Base-by-base conservation (phyloP, 106 monocot genomes). In the Dioscorea alata region DNA sequence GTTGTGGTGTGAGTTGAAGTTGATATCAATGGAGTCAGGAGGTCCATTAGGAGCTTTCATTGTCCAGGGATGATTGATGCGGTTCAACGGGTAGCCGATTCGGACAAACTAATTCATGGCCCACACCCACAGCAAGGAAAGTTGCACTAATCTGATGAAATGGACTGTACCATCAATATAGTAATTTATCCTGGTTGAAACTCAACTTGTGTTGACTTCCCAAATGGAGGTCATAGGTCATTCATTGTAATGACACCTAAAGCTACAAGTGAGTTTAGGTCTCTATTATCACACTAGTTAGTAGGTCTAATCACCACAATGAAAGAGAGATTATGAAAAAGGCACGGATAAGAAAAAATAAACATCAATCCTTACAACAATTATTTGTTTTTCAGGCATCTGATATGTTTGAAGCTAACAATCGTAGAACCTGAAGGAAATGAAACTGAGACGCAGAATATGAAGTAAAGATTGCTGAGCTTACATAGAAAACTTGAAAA, bases 71-170 rank as follows among this genome's bases (percentile, higher is more conserved):
- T 50, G 66, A 66, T 50, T 50, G 66, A 49, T 13, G 49, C 18
- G 13, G 49, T 2, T 49, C 49, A 50, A 48, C 49, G 14, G 13
- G 18, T 49, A 66, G 8, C 42, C 23, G 22, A 21, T 50, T 50
- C 48, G 6, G 50, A 65, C 22, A 21, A 66, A 66, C 4, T 7
- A 15, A n/a, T 4, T 17, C 23, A 9, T 48, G 66, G 14, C 13
- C 34, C 48, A 18, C 20, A 19, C 13, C 34, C 48, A 18, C 20
- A 19, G 12, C 23, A n/a, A 66, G 50, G 13, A 73, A 70, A 61
- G 60, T n/a, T 67, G 70, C 78, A 66, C 70, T 60, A 74, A 66
- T 71, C 69, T 83, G 74, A 65, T 73, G 78, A 78, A 65, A 69
- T 33, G 64, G 65, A 74, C 65, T 31, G 59, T 56, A 65, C 64